Evolutionary conservation across 257 asterid genomes (phyloP).

Genomic region (Przewalskia tangutica): DNA sequence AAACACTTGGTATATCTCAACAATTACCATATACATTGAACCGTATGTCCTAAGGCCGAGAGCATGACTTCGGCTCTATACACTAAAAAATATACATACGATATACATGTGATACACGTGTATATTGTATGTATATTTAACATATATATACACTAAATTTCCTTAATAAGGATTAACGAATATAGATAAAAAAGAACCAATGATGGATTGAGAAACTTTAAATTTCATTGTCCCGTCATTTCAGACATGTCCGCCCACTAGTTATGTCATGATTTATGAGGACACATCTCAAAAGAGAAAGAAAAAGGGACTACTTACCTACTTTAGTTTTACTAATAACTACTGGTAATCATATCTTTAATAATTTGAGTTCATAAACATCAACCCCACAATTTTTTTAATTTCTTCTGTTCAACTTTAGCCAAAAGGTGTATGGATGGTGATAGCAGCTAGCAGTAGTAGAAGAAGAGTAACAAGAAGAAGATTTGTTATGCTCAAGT

Average conservation of each 20-base stretch:
- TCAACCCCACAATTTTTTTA: not conserved
- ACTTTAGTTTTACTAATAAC: not conserved
- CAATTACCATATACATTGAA: too few relatives aligned
- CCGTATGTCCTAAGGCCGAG: too few relatives aligned
- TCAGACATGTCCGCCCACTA: slow-evolving; percentile 13
- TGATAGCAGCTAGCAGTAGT: slow-evolving; percentile 7
- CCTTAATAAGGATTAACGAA: not conserved
- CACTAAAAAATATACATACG: too few relatives aligned
- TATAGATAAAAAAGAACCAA: not conserved
- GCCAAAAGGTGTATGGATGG: slow-evolving; percentile 19
- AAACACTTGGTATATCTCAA: too few relatives aligned
- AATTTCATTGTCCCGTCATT: slow-evolving; percentile 14
- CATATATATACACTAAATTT: not conserved
- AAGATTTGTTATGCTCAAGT: not conserved
- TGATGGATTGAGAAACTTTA: not conserved
- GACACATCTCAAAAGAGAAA: not conserved
- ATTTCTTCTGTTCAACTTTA: slow-evolving; percentile 2
- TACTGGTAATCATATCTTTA: not conserved
- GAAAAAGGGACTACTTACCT: not conserved
- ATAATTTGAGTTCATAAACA: not conserved
- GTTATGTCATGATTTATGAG: not conserved
- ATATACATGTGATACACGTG: too few relatives aligned
- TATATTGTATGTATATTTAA: too few relatives aligned
- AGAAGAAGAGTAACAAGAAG: not conserved
- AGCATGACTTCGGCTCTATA: too few relatives aligned